Evolutionary conservation across 371 early-diverging fungal genomes (phyloP).

Genomic region (Mucor circinelloides): DNA sequence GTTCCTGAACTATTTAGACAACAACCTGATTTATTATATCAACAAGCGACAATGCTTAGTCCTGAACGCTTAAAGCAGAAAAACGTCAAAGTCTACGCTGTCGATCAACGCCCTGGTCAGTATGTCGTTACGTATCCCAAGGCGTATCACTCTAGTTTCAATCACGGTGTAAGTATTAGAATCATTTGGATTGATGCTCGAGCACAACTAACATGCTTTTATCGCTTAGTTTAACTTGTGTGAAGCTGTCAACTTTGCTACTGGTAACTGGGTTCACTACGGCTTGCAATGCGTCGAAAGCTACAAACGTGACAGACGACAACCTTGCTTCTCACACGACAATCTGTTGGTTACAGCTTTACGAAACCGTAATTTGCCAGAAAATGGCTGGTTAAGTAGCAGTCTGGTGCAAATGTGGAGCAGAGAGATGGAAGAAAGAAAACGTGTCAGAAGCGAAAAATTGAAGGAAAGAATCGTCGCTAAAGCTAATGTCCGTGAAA

Average conservation of each 20-base stretch:
- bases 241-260: constrained; percentile 97
- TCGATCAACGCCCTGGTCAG: constrained; percentile 93
- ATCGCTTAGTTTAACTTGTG: constrained; percentile 90
- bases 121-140: constrained; percentile 95
- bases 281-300: constrained; percentile 80
- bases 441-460: constrained; percentile 40
- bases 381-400: constrained; percentile 56
- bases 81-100: constrained; percentile 74
- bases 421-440: constrained; percentile 61
- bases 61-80: constrained; percentile 74
- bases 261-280: constrained; percentile 87
- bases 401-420: constrained; percentile 60
- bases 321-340: constrained; percentile 94
- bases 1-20: constrained; percentile 89
- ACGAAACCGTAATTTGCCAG: constrained; percentile 38
- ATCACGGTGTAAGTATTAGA: constrained; percentile 78
- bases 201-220: too few relatives aligned
- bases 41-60: constrained; percentile 90
- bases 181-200: too few relatives aligned
- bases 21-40: constrained; percentile 91
- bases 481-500: constrained; percentile 42
- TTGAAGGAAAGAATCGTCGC: constrained; percentile 37
- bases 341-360: constrained; percentile 76
- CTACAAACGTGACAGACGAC: constrained; percentile 77
- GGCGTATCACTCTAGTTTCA: constrained; percentile 96